A percentile compares a stretch with the other conserved stretches of the same genome.
phyloP scores from a whole-genome alignment of 805 yeast species.

The Saturnispora zaruensis region DNA sequence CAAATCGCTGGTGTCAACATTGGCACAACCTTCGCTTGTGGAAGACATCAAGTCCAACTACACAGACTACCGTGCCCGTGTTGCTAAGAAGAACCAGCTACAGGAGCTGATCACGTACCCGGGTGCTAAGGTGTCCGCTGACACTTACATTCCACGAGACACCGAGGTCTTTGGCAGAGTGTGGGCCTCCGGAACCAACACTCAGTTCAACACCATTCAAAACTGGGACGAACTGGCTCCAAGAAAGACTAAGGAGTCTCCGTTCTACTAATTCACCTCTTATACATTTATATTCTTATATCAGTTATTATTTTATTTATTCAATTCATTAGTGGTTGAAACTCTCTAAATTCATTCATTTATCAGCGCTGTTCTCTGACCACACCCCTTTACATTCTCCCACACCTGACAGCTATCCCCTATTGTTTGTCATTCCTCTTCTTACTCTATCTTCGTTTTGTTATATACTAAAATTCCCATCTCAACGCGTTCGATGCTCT shows the following conservation, averaged over 20 bases:
- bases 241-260: slow-evolving; percentile 26
- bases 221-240: slow-evolving; percentile 25
- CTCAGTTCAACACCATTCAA: slow-evolving; percentile 23
- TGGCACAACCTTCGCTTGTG: slow-evolving; percentile 14
- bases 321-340: neutral
- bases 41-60: slow-evolving; percentile 19
- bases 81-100: slow-evolving; percentile 17
- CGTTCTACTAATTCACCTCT: slow-evolving; percentile 12
- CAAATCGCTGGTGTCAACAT: slow-evolving; percentile 17
- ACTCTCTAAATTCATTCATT: neutral
- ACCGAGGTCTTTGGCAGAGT: slow-evolving; percentile 28
- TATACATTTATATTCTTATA: neutral
- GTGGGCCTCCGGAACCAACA: slow-evolving; percentile 22
- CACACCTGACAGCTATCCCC: too few relatives aligned
- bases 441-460: neutral
- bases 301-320: slow-evolving; percentile 1
- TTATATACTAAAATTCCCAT: neutral
- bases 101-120: slow-evolving; percentile 17
- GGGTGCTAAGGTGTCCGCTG: slow-evolving; percentile 12
- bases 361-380: too few relatives aligned
- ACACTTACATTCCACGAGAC: slow-evolving; percentile 18
- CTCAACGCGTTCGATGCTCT: neutral
- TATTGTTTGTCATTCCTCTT: too few relatives aligned
- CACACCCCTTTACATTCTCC: too few relatives aligned
- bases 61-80: slow-evolving; percentile 19